Evolutionary conservation across 164 flowering plant genomes (phyloP).

Genomic region (Kalanchoe fedtschenkoi): DNA sequence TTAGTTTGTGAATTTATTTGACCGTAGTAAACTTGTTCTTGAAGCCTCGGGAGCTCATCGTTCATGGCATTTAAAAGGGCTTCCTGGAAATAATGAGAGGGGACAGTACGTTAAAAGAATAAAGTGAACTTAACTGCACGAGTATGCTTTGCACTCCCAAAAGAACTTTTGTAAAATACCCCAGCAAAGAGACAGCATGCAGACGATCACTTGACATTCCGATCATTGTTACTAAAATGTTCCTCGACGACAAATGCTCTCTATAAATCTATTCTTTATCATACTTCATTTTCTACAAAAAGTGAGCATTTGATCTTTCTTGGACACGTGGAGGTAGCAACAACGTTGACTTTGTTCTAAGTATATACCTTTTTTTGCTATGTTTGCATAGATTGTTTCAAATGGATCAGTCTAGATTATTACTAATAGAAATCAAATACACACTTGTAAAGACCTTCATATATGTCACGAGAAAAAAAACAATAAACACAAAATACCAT

Average conservation of each 20-base stretch:
- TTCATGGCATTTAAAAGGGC: constrained; percentile 82
- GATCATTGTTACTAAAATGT: too few species aligned
- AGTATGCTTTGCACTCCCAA: not conserved
- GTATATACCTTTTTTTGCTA: not conserved
- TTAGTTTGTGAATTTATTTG: constrained; percentile 72
- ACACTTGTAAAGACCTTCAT: not conserved
- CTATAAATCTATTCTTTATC: not conserved
- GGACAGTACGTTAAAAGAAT: not conserved
- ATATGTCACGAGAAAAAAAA: not conserved
- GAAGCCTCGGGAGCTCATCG: constrained; percentile 92
- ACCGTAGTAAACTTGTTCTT: constrained; percentile 97
- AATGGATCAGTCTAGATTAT: too few species aligned
- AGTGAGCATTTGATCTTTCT: not conserved
- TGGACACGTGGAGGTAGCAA: not conserved
- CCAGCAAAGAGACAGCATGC: not conserved
- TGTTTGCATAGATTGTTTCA: not conserved
- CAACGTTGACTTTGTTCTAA: not conserved
- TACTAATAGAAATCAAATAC: not conserved
- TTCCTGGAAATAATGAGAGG: constrained; percentile 38
- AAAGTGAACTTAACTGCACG: not conserved
- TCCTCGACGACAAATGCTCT: not conserved
- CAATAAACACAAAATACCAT: not conserved
- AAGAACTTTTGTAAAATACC: not conserved
- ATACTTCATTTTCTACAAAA: not conserved
- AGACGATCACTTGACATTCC: not conserved